phyloP scores from a whole-genome alignment of 345 rosid species.

The rapeseed (Brassica napus) region Da-Ae NC_063442.1:41310001-41310500 shows the following conservation, averaged over 20 bases:
- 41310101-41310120: too few relatives aligned
- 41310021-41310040: too few relatives aligned
- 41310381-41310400: not conserved
- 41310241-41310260: not conserved
- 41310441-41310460: constrained; percentile 54
- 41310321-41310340: not conserved
- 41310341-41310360: constrained; percentile 7
- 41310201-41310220: not conserved
- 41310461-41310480: constrained; percentile 46
- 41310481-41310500: constrained; percentile 50
- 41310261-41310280: not conserved
- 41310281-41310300: not conserved
- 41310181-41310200: not conserved
- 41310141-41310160: too few relatives aligned
- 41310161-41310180: not conserved
- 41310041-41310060: too few relatives aligned
- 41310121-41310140: too few relatives aligned
- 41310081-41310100: too few relatives aligned
- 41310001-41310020: too few relatives aligned
- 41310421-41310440: constrained; percentile 32
- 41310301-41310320: constrained; percentile 5
- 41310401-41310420: constrained; percentile 5
- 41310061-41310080: too few relatives aligned
- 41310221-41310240: constrained; percentile 4
- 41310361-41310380: not conserved